Base-by-base conservation (phyloP, 176 grass and related monocot species). In the Alloteropsis semialata region DNA sequence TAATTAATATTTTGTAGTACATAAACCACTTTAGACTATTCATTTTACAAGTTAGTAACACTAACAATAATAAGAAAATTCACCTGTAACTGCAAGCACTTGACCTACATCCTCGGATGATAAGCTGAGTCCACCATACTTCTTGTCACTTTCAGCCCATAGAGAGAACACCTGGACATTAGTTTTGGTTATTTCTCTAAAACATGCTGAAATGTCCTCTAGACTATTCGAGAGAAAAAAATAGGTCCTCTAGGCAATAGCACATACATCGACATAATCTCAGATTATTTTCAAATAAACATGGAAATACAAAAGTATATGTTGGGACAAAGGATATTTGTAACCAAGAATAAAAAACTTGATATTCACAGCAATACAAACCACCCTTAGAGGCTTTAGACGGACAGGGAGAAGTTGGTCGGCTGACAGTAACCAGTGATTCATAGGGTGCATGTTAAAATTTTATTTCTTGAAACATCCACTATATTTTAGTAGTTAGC, bases 71-170 rank as follows among this genome's bases (percentile, higher is more conserved):
- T 43, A 46, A 45, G 24, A 24, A 86, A 65, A 56, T 17, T n/a
- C 84, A 94, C 92, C 89, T 87, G 92, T 85, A 41, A 94, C 39
- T 75, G 92, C 66, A 77, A 94, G 92, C 12, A 89, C 87, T 75
- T 92, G 84, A 28, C 89, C 92, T 53, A 94, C 92, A 73, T 85
- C 87, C 49, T 87, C 66, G 42, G 89, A 83, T 34, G 89, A 92
- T 46, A 94, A 92, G 78, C 89, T 90, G 27, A 94, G 80, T 77
- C 92, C 92, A 74, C 92, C 92, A n/a, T n/a, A n/a, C n/a, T n/a
- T n/a, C n/a, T n/a, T n/a, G n/a, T n/a, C n/a, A n/a, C n/a, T n/a
- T n/a, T n/a, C n/a, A n/a, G n/a, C n/a, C n/a, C n/a, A n/a, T n/a
- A n/a, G n/a, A n/a, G n/a, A n/a, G n/a, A n/a, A 76, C 88, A 92